Evolutionary conservation across 2,329 filamentous ascomycete species (phyloP).

Genomic region (Alternaria hordeiaustralica): DNA sequence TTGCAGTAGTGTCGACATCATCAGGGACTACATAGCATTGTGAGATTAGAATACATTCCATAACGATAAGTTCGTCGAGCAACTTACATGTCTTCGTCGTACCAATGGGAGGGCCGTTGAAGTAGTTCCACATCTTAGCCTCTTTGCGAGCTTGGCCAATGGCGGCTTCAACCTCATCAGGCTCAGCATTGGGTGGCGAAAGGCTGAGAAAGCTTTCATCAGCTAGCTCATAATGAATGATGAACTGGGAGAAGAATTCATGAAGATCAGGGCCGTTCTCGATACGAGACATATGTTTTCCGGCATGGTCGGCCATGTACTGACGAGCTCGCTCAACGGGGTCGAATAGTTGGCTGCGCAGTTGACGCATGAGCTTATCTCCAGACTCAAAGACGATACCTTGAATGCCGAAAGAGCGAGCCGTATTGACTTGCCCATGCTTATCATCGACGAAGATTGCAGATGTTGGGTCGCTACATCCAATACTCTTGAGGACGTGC

Average conservation of each 20-base stretch:
- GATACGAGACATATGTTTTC: constrained; percentile 26
- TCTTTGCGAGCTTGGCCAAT: background rate
- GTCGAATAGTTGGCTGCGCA: constrained; percentile 25
- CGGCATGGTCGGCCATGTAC: constrained; percentile 26
- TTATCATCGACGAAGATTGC: constrained; percentile 42
- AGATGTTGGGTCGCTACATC: constrained; percentile 9
- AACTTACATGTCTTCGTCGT: constrained; percentile 19
- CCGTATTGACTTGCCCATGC: constrained; percentile 11
- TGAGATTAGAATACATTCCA: background rate
- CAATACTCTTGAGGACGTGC: constrained; percentile 35
- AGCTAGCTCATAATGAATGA: constrained; percentile 31
- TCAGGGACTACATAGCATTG: constrained; percentile 25
- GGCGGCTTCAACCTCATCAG: constrained; percentile 6
- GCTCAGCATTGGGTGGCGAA: background rate
- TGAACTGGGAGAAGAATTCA: constrained; percentile 40
- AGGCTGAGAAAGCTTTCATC: constrained; percentile 19
- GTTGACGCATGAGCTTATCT: constrained; percentile 3
- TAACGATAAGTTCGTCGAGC: background rate
- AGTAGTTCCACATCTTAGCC: constrained; percentile 37
- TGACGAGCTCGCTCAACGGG: constrained; percentile 23
- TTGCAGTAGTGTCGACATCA: constrained; percentile 47
- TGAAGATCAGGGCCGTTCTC: constrained; percentile 21
- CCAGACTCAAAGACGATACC: constrained; percentile 31
- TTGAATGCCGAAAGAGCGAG: constrained; percentile 33
- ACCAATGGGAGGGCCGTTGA: constrained; percentile 17